Evolutionary conservation across 768 basidiomycete genomes (phyloP).

Genomic region (Boletus coccyginus): DNA sequence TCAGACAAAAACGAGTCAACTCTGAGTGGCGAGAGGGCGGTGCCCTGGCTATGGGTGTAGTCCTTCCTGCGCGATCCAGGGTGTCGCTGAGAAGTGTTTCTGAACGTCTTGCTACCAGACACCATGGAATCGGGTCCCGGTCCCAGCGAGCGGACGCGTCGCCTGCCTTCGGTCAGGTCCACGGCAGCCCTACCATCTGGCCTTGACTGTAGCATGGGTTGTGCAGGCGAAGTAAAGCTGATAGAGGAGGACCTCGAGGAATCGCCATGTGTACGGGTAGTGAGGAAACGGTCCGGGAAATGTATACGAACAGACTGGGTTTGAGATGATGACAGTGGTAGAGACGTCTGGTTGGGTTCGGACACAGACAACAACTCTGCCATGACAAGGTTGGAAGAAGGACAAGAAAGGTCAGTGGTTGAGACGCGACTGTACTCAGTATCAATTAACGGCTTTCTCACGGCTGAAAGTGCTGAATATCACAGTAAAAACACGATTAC

Average conservation of each 20-base stretch:
- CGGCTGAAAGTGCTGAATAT: not conserved
- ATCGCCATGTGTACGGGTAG: constrained; percentile 20
- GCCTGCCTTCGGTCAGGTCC: constrained; percentile 15
- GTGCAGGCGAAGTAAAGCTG: constrained; percentile 17
- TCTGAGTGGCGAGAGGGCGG: constrained; percentile 20
- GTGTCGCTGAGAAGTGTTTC: constrained; percentile 11
- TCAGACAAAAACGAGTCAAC: constrained; percentile 30
- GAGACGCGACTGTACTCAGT: not conserved
- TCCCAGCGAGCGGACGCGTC: constrained; percentile 22
- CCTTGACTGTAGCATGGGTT: constrained; percentile 13
- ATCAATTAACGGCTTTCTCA: constrained; percentile 15
- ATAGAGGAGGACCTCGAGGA: constrained; percentile 34
- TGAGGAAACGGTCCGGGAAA: constrained; percentile 33
- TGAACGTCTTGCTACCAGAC: constrained; percentile 14
- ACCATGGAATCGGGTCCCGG: constrained; percentile 16
- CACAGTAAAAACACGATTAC: not conserved
- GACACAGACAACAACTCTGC: constrained; percentile 27
- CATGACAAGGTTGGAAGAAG: constrained; percentile 19
- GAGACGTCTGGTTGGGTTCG: constrained; percentile 16
- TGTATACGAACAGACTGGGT: constrained; percentile 29
- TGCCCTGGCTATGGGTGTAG: constrained; percentile 12
- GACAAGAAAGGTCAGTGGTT: not conserved
- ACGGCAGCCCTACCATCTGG: constrained; percentile 9
- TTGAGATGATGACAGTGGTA: constrained; percentile 7
- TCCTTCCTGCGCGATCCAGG: constrained; percentile 22